Percentiles rank a stretch among this genome's conserved stretches.
Conservation (phyloP, 768 basidiomycete species). For the Tulasnella sp. region DNA sequence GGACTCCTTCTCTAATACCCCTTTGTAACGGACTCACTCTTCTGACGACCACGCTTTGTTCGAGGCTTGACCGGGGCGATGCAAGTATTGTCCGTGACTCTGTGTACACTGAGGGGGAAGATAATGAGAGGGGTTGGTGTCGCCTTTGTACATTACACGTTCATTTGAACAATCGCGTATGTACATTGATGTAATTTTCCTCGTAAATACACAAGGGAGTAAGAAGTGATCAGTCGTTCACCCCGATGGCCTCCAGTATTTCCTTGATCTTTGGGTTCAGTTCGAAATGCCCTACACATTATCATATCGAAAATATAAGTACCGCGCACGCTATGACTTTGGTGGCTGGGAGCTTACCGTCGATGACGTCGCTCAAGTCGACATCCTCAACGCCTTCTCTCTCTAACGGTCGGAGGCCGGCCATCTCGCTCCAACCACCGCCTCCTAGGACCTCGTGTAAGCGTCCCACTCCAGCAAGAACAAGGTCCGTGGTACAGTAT, state of each 20-base stretch:
- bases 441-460: constrained; percentile 41
- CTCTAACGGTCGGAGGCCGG: constrained; percentile 36
- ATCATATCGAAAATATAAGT: not conserved
- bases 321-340: not conserved
- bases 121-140: too few species aligned
- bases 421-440: constrained; percentile 35
- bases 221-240: not conserved
- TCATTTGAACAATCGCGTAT: not conserved
- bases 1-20: not conserved
- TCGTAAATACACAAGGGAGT: not conserved
- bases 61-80: not conserved
- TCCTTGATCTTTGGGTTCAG: constrained; percentile 14
- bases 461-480: constrained; percentile 39
- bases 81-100: not conserved
- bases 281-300: constrained; percentile 13
- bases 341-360: constrained; percentile 30
- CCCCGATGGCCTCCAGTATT: not conserved
- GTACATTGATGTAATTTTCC: not conserved
- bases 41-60: not conserved
- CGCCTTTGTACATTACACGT: not conserved
- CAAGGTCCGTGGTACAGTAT: constrained; percentile 38
- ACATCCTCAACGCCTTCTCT: constrained; percentile 37
- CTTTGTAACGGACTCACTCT: not conserved
- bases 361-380: constrained; percentile 36
- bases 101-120: not conserved